These are phyloP conservation scores for Scorias spongiosa DNA, from an alignment of 2,329 filamentous ascomycete species.

Conservation along the genomic window DNA sequence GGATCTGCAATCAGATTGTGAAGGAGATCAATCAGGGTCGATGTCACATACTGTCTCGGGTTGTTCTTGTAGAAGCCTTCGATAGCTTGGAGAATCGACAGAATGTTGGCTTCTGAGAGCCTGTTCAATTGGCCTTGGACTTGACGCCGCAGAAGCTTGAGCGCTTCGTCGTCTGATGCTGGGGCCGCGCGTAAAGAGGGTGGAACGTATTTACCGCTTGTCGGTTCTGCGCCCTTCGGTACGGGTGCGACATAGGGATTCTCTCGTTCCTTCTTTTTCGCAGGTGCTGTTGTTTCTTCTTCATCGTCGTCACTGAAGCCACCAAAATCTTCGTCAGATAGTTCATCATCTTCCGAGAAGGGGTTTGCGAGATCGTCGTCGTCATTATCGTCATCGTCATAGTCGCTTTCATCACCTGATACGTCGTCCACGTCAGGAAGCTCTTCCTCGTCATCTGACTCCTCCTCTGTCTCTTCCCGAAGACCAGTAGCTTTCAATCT, in stretches of 20 bases:
- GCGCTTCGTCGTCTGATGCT: slow-evolving; percentile 49
- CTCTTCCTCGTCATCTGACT: slow-evolving; percentile 5
- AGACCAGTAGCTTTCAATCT: slow-evolving; percentile 33
- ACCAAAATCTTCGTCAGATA: slow-evolving; percentile 16
- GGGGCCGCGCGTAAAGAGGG: slow-evolving; percentile 59
- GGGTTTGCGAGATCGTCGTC: slow-evolving; percentile 21
- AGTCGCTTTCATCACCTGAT: slow-evolving; percentile 15
- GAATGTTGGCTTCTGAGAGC: slow-evolving; percentile 76
- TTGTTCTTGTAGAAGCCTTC: slow-evolving; percentile 72
- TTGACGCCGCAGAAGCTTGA: slow-evolving; percentile 58
- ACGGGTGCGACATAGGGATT: slow-evolving; percentile 79
- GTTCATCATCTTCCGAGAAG: slow-evolving; percentile 18
- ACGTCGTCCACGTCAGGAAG: slow-evolving; percentile 4
- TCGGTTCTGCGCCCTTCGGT: slow-evolving; percentile 19
- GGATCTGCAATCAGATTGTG: slow-evolving; percentile 67
- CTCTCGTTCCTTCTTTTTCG: slow-evolving; percentile 43
- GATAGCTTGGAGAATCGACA: slow-evolving; percentile 68
- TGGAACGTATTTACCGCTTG: slow-evolving; percentile 65
- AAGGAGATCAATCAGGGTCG: slow-evolving; percentile 61
- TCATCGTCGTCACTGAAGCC: slow-evolving; percentile 19
- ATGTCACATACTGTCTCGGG: slow-evolving; percentile 77
- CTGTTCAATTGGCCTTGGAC: slow-evolving; percentile 83
- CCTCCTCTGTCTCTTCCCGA: slow-evolving; percentile 13
- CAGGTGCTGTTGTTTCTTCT: slow-evolving; percentile 17
- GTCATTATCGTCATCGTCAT: slow-evolving; percentile 23